These are phyloP conservation scores for Aspergillus pseudoviridinutans DNA, from an alignment of 2,329 filamentous ascomycete species.

Conservation along the genomic window DNA sequence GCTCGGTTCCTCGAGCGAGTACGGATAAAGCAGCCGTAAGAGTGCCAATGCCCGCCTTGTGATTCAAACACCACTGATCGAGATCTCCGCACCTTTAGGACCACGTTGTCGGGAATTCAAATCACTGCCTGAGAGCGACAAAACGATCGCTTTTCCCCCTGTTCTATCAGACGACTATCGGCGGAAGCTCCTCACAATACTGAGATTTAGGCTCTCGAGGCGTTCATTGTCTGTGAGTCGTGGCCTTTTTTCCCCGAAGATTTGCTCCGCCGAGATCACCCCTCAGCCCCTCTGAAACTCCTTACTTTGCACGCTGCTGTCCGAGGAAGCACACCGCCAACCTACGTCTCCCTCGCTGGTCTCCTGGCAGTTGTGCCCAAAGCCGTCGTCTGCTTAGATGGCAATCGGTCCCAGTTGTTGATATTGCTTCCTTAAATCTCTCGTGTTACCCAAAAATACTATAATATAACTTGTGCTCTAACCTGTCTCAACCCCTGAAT, in stretches of 20 bases:
- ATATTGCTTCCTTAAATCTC: slow-evolving; percentile 8
- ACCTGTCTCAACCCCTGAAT: slow-evolving; percentile 19
- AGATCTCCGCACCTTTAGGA: slow-evolving; percentile 34
- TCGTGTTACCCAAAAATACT: slow-evolving; percentile 6
- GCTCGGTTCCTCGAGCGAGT: slow-evolving; percentile 13
- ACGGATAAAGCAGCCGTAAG: slow-evolving; percentile 7
- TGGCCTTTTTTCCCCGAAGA: slow-evolving; percentile 23
- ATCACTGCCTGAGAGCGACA: slow-evolving; percentile 6
- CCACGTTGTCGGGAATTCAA: slow-evolving; percentile 10
- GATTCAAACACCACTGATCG: slow-evolving; percentile 22
- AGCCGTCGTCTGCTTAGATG: slow-evolving; percentile 8
- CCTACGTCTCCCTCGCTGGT: slow-evolving; percentile 13
- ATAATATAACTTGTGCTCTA: slow-evolving; percentile 20
- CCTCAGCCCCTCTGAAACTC: slow-evolving; percentile 36
- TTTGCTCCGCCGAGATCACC: slow-evolving; percentile 27
- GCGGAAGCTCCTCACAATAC: slow-evolving; percentile 8
- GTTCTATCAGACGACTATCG: slow-evolving; percentile 6
- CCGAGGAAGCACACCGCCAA: slow-evolving; percentile 29
- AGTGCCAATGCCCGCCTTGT: slow-evolving; percentile 14
- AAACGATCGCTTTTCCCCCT: slow-evolving; percentile 19
- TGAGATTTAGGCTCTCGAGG: slow-evolving; percentile 27
- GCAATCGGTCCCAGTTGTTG: slow-evolving; percentile 11
- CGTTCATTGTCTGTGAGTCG: slow-evolving; percentile 38
- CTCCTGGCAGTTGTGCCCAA: slow-evolving; percentile 4
- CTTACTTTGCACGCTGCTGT: slow-evolving; percentile 28